A percentile compares a stretch with the other conserved stretches of the same genome.
Evolutionary conservation across 139 green algal species (phyloP).

Genomic region (Auxenochlorella pyrenoidosa): DNA sequence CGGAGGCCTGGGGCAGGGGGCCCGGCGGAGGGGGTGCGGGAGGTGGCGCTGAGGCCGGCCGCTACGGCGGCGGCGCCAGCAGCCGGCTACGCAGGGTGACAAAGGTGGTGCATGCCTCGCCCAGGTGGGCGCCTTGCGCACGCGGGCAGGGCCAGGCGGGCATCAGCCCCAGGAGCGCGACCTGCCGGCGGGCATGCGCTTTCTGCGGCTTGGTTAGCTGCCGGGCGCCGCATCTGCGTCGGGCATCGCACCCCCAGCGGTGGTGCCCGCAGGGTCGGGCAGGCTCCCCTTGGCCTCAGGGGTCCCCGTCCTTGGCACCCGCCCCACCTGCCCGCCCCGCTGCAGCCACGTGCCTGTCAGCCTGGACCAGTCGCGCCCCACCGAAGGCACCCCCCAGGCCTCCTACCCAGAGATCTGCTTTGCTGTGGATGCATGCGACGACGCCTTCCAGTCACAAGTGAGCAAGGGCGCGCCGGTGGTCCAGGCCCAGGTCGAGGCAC

Average conservation of each 20-base stretch:
- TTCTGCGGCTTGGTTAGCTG: too few relatives aligned
- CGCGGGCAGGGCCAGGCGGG: too few relatives aligned
- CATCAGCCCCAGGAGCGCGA: too few relatives aligned
- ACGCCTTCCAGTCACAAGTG: slow-evolving; percentile 71
- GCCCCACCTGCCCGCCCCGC: background rate
- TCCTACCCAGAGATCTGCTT: slow-evolving; percentile 86
- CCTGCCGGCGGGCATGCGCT: too few relatives aligned
- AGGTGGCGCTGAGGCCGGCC: slow-evolving; percentile 22
- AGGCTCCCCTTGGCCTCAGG: too few relatives aligned
- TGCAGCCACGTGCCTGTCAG: slow-evolving; percentile 60
- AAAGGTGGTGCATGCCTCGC: slow-evolving; percentile 61
- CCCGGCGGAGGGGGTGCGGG: background rate
- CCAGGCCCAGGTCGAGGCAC: background rate
- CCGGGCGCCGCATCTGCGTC: too few relatives aligned
- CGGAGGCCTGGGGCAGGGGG: background rate
- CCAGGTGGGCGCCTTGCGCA: slow-evolving; percentile 31
- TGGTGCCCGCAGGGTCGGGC: too few relatives aligned
- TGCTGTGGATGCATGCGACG: slow-evolving; percentile 78
- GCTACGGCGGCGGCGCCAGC: slow-evolving; percentile 22
- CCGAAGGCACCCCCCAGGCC: slow-evolving; percentile 27
- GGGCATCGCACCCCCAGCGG: too few relatives aligned
- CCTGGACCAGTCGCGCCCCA: slow-evolving; percentile 56
- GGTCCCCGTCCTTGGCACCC: too few relatives aligned
- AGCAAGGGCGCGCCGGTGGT: background rate
- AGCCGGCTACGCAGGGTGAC: slow-evolving; percentile 37